phyloP scores from a whole-genome alignment of 768 basidiomycete genomes.

The Panaeolus papilionaceus region DNA sequence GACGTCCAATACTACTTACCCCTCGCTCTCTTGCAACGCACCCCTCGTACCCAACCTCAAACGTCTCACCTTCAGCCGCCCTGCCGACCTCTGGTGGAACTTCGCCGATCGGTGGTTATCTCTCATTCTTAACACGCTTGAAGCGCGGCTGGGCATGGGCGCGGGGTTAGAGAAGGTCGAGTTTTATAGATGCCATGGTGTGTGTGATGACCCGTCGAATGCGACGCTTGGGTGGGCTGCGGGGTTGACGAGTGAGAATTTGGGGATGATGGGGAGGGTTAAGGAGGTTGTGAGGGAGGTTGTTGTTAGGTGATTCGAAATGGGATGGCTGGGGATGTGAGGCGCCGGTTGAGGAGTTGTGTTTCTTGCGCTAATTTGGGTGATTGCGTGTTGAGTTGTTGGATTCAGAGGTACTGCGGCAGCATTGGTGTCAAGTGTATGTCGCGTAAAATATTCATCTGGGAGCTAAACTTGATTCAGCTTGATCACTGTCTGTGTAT shows the following conservation, averaged over 20 bases:
- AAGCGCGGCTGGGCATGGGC: conserved; percentile 22
- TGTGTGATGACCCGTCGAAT: background rate
- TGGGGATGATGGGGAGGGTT: conserved; percentile 1
- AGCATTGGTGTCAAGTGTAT: background rate
- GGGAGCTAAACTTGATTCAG: background rate
- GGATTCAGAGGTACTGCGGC: background rate
- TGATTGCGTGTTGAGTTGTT: background rate
- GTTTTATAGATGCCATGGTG: conserved; percentile 35
- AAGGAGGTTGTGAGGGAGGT: conserved; percentile 10
- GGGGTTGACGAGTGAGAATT: background rate
- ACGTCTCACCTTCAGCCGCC: conserved; percentile 38
- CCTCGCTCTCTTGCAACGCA: background rate
- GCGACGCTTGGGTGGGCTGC: background rate
- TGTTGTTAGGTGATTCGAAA: background rate
- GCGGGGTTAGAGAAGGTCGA: conserved; percentile 30
- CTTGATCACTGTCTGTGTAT: background rate
- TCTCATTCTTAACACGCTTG: conserved; percentile 24
- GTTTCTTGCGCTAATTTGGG: background rate
- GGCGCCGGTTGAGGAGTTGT: no score
- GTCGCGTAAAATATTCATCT: background rate
- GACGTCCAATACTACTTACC: no score
- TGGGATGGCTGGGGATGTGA: no score
- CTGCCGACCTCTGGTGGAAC: conserved; percentile 40
- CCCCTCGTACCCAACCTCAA: conserved; percentile 29
- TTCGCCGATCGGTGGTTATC: conserved; percentile 38